A percentile compares a stretch with the other conserved stretches of the same genome.
Evolutionary conservation across 805 yeast species (phyloP).

Genomic region (Starmerella powellii): DNA sequence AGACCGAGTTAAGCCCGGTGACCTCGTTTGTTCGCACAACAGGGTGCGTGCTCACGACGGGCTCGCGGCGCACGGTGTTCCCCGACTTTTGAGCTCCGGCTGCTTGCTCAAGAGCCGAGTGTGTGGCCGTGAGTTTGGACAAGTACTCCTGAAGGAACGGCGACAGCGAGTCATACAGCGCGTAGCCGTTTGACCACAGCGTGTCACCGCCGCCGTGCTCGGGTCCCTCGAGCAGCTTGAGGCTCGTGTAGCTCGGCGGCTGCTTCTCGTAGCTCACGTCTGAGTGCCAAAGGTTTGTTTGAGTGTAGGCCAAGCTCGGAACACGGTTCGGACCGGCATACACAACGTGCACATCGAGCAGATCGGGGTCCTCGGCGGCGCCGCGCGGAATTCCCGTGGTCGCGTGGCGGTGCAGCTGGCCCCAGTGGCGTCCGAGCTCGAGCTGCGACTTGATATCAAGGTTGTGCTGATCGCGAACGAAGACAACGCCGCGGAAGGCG

Average conservation of each 20-base stretch:
- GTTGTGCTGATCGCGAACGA: slow-evolving; percentile 42
- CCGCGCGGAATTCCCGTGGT: slow-evolving; percentile 32
- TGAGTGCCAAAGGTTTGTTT: slow-evolving; percentile 45
- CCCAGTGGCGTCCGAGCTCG: slow-evolving; percentile 57
- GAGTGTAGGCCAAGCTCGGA: slow-evolving; percentile 25
- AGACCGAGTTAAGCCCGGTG: slow-evolving; percentile 49
- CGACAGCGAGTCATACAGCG: slow-evolving; percentile 41
- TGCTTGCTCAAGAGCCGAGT: slow-evolving; percentile 56
- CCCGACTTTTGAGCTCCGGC: slow-evolving; percentile 42
- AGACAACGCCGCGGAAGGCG: slow-evolving; percentile 40
- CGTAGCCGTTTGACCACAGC: slow-evolving; percentile 41
- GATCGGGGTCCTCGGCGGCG: slow-evolving; percentile 52
- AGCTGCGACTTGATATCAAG: slow-evolving; percentile 48
- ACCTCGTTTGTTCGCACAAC: slow-evolving; percentile 64
- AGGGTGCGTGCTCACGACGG: slow-evolving; percentile 56
- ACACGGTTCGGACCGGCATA: slow-evolving; percentile 22
- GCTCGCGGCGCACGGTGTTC: slow-evolving; percentile 52
- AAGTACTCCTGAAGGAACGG: slow-evolving; percentile 37
- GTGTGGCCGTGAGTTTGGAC: slow-evolving; percentile 45
- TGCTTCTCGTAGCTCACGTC: slow-evolving; percentile 66
- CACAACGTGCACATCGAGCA: slow-evolving; percentile 28
- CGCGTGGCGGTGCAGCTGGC: slow-evolving; percentile 43
- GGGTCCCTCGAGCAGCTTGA: slow-evolving; percentile 41
- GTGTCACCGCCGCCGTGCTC: slow-evolving; percentile 51
- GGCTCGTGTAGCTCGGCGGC: slow-evolving; percentile 51